Base-by-base conservation (phyloP, 2,329 filamentous ascomycete genomes). In the Chaetothyriales sp. region DNA sequence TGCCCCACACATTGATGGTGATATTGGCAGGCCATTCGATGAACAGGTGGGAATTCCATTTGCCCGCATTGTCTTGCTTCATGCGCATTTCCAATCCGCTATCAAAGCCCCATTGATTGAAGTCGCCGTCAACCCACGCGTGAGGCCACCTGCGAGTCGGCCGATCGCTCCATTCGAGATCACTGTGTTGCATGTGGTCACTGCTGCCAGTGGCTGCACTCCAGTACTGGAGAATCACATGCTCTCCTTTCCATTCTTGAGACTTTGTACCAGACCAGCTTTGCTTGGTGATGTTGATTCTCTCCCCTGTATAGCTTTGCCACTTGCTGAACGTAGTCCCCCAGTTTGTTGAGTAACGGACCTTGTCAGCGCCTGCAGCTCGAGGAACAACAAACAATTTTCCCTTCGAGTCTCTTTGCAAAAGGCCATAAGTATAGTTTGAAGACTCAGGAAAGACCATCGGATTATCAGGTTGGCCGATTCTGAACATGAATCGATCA, bases 61-160 rank as follows among this genome's bases (percentile, higher is more conserved):
- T 22, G 9, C 26, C 19, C 28, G 46, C 36, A 19, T 25, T n/a
- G 22, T 64, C 60, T 32, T 71, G 65, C 8, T 62, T 52, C 66
- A 78, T 72, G 6, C 61, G 51, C 52, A 73, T 73, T 0, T 60
- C 57, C 5, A 77, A 57, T n/a, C 76, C 76, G 18, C 66, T 64
- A 56, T 79, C 76, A 57, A 71, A 78, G 19, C 75, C 75, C 59
- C 70, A 78, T 51, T 73, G 66, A 60, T 79, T 79, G 63, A 69
- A 78, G 0, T 64, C 61, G 12, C 76, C 76, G 48, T 77, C 70
- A 4, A 73, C 66, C 56, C 72, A 75, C 32, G 77, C 60, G 60
- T 78, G 74, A 2, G 76, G 76, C 59, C 72, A 74, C n/a, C 71
- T 66, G 20, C 74, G 65, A 8, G 68, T 59, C 6, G 32, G 32